These are phyloP conservation scores for Hippophae tibetana DNA, from an alignment of 306 rosid genomes.

Conservation along the genomic window DNA sequence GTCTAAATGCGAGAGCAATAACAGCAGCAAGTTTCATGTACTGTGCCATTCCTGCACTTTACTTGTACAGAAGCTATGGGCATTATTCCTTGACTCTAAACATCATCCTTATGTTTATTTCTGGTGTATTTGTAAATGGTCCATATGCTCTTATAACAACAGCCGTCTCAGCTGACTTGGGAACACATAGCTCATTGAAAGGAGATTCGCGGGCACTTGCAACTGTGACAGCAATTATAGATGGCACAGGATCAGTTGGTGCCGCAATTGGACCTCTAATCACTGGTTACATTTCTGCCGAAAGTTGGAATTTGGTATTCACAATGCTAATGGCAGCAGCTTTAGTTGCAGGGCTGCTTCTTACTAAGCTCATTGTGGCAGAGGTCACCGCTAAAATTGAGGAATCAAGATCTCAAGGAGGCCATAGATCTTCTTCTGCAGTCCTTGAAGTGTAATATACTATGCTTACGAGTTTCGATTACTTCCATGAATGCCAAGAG, in stretches of 20 bases:
- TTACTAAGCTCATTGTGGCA: constrained; percentile 70
- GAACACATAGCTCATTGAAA: constrained; percentile 76
- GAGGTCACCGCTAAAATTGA: constrained; percentile 70
- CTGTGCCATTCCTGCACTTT: constrained; percentile 93
- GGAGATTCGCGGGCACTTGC: constrained; percentile 92
- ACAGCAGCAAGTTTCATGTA: constrained; percentile 99
- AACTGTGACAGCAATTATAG: constrained; percentile 89
- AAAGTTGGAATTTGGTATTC: constrained; percentile 84
- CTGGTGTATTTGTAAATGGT: constrained; percentile 92
- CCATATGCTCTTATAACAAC: constrained; percentile 98
- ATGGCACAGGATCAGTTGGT: constrained; percentile 94
- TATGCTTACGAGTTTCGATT: no score
- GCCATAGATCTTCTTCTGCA: constrained; percentile 6
- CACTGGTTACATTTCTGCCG: constrained; percentile 77
- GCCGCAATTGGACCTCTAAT: constrained; percentile 90
- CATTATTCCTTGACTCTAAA: constrained; percentile 52
- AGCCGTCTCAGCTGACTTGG: constrained; percentile 93
- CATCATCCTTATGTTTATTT: constrained; percentile 58
- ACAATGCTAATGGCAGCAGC: constrained; percentile 91
- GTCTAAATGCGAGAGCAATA: constrained; percentile 71
- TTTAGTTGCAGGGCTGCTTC: constrained; percentile 73
- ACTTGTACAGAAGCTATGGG: constrained; percentile 68
- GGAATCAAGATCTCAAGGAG: constrained; percentile 33
- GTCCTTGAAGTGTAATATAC: constrained; percentile 42
- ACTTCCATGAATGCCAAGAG: no score